Conservation (phyloP, 2,329 filamentous ascomycete species). For the Exophiala oligosperma region DNA sequence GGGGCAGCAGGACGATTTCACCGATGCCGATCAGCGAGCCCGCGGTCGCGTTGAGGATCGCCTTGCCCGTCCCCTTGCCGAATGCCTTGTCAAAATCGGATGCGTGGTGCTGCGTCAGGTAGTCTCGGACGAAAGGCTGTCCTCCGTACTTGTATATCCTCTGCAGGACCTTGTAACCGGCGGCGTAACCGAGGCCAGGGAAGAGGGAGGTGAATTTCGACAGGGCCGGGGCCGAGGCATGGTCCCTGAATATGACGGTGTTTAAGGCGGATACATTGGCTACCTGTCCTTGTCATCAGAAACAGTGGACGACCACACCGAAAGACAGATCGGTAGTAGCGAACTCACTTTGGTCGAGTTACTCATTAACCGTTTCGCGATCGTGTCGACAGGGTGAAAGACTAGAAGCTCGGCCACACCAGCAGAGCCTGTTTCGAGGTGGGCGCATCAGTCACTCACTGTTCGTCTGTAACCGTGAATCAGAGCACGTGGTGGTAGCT, state of each 20-base stretch:
- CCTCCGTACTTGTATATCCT: conserved; percentile 98
- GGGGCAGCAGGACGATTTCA: conserved; percentile 89
- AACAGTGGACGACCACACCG: too few species aligned
- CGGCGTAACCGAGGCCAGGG: conserved; percentile 94
- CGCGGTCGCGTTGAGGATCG: conserved; percentile 94
- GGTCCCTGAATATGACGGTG: conserved; percentile 90
- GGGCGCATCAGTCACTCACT: conserved; percentile 25
- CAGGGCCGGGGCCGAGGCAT: conserved; percentile 67
- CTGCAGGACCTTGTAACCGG: conserved; percentile 96
- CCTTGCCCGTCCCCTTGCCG: conserved; percentile 96
- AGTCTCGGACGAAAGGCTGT: conserved; percentile 92
- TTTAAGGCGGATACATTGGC: conserved; percentile 68
- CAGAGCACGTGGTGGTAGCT: conserved; percentile 32
- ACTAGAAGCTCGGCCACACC: conserved; percentile 91
- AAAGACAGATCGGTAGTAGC: not conserved
- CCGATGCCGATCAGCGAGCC: conserved; percentile 95
- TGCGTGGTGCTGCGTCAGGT: conserved; percentile 75
- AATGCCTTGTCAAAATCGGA: conserved; percentile 84
- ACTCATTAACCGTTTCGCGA: conserved; percentile 98
- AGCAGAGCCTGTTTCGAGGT: conserved; percentile 66
- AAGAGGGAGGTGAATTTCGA: conserved; percentile 94
- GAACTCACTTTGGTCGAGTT: conserved; percentile 73
- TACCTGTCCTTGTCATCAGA: conserved; percentile 46
- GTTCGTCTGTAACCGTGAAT: conserved; percentile 29
- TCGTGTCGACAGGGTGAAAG: conserved; percentile 96